phyloP scores from a whole-genome alignment of 2,329 filamentous ascomycete species.

The Diaporthe ilicicola region DNA sequence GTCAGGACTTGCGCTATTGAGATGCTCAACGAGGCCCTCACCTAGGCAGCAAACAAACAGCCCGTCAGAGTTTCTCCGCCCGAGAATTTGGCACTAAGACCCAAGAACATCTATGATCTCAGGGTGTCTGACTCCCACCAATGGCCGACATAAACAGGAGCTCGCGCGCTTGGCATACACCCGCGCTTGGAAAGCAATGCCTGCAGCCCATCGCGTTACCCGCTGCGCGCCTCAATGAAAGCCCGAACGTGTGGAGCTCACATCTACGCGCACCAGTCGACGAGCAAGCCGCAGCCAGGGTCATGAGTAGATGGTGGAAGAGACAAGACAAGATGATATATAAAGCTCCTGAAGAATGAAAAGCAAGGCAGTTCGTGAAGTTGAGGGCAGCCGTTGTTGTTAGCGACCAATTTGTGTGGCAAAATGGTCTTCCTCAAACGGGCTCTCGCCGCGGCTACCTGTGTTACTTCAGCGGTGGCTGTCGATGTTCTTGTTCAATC shows the following conservation, averaged over 20 bases:
- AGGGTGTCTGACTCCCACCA: not conserved
- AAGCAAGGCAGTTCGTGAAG: not conserved
- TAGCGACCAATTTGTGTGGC: conserved; percentile 2
- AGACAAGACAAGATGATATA: not conserved
- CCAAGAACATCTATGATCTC: conserved; percentile 14
- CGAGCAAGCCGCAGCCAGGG: conserved; percentile 12
- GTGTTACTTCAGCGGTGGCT: conserved; percentile 8
- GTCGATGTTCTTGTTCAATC: conserved; percentile 30
- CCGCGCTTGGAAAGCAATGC: conserved; percentile 2
- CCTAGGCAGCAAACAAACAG: not conserved
- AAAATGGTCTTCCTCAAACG: conserved; percentile 18
- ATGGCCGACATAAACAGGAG: not conserved
- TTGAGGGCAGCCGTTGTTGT: not conserved
- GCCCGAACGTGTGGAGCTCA: conserved; percentile 20
- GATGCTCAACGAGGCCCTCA: not conserved
- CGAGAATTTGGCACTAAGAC: conserved; percentile 5
- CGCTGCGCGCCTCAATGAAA: conserved; percentile 15
- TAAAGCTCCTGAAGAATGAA: not conserved
- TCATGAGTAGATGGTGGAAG: not conserved
- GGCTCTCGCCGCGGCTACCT: conserved; percentile 8
- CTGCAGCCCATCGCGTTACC: conserved; percentile 19
- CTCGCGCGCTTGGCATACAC: conserved; percentile 9
- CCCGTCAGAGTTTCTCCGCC: conserved; percentile 2
- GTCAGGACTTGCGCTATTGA: not conserved
- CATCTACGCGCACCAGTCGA: conserved; percentile 24